Conservation (phyloP, 495 filamentous ascomycete species). For the Neohortaea acidophila region DNA sequence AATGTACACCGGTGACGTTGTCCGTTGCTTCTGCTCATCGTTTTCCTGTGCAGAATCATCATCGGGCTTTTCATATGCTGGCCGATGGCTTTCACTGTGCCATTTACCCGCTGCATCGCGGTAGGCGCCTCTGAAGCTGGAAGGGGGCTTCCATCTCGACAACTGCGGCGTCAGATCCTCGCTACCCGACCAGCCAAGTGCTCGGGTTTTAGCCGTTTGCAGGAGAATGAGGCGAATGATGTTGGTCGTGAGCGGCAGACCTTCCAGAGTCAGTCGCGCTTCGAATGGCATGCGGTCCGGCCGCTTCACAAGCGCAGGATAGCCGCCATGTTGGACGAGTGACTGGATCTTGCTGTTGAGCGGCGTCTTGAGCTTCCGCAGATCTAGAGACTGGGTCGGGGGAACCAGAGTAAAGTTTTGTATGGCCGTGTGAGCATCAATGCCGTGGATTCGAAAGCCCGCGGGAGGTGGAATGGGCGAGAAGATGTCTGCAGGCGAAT, state of each 20-base stretch:
- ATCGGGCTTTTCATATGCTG: neutral
- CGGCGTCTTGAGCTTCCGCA: slow-evolving; percentile 21
- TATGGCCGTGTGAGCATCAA: slow-evolving; percentile 31
- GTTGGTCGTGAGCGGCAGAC: slow-evolving; percentile 11
- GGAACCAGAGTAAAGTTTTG: slow-evolving; percentile 39
- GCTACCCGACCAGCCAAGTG: slow-evolving; percentile 19
- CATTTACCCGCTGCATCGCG: slow-evolving; percentile 1
- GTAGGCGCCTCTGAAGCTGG: slow-evolving; percentile 1
- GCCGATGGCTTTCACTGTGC: neutral
- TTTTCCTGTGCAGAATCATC: neutral
- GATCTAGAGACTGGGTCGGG: slow-evolving; percentile 23
- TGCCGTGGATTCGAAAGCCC: slow-evolving; percentile 28
- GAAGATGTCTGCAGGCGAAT: slow-evolving; percentile 21
- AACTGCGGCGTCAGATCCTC: slow-evolving; percentile 8
- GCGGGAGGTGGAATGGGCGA: slow-evolving; percentile 24
- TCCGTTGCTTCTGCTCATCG: slow-evolving; percentile 1
- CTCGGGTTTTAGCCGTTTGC: slow-evolving; percentile 12
- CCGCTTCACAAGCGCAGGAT: slow-evolving; percentile 13
- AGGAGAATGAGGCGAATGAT: slow-evolving; percentile 15
- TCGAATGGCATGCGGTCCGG: slow-evolving; percentile 14
- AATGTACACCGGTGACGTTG: slow-evolving; percentile 15
- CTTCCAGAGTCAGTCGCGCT: slow-evolving; percentile 22
- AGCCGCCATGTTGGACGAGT: slow-evolving; percentile 19
- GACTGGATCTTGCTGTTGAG: slow-evolving; percentile 15
- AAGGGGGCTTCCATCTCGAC: slow-evolving; percentile 7